Base-by-base conservation (phyloP, 495 filamentous ascomycete species). In the Articulospora tetracladia region DNA sequence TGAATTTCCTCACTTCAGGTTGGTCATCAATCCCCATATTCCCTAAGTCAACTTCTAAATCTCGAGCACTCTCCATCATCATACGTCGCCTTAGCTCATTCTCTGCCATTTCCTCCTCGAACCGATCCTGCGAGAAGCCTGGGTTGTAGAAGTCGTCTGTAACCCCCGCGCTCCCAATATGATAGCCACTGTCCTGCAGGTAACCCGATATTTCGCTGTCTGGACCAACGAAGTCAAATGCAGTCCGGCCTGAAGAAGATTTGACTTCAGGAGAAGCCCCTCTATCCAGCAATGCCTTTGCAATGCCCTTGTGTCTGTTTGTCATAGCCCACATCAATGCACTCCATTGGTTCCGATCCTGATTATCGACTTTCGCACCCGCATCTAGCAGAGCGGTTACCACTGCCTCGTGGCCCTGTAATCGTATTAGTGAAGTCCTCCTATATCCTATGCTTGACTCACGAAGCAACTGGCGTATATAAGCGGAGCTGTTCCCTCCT, bases 241-340 rank as follows among this genome's bases (percentile, higher is more conserved):
- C 94, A n/a, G 92, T 98, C 62, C 95, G 85, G 30, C 94, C 94
- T 1, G 90, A 90, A 0, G 90, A 91, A 0, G 94, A 98, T 71
- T 94, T 96, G 59, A 94, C 88, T 70, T 97, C 92, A 22, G 92
- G 84, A n/a, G 92, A 97, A 15, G 94, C 94, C 2, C 95, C 95
- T 68, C 93, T 87, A 67, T 98, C 93, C 28, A 99, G 79, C 22
- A 99, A 74, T 17, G 90, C 77, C 68, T 97, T 97, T 23, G 91
- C 91, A 66, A 99, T 98, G 27, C 85, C 86, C 72, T 97, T 97
- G 70, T 99, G 94, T 62, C 92, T 79, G 70, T 98, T 99, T 39
- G 94, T 98, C 91, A 97, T 98, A 28, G 94, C 94, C 94, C 94
- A 99, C 94, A 98, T 99, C 66, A 99, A 76, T 19, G 94, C 87